Percentiles rank a stretch among this genome's conserved stretches.
phyloP scores from a whole-genome alignment of 192 early-diverging fungal species.

The Helicostylum pulchrum region DNA sequence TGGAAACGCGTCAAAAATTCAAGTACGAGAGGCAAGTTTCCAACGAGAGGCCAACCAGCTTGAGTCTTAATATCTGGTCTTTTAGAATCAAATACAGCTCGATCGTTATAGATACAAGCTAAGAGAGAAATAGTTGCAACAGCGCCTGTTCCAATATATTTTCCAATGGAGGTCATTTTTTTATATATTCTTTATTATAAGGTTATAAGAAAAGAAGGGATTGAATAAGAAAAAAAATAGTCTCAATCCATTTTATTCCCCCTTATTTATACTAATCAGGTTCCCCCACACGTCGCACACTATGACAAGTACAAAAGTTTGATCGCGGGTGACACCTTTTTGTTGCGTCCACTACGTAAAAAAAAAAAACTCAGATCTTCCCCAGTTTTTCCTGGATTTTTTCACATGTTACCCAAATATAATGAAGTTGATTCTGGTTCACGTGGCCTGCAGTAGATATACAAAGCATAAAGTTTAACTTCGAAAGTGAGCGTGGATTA shows the following conservation, averaged over 20 bases:
- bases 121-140: slow-evolving; percentile 11
- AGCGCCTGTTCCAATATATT: not conserved
- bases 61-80: slow-evolving; percentile 9
- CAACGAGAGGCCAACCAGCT: slow-evolving; percentile 26
- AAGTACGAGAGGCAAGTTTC: slow-evolving; percentile 22
- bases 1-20: slow-evolving; percentile 3
- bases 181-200: not conserved
- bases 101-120: slow-evolving; percentile 24
- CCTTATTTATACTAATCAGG: too few relatives aligned
- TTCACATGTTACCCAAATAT: too few relatives aligned
- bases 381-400: not conserved
- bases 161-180: slow-evolving; percentile 1
- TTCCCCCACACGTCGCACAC: too few relatives aligned
- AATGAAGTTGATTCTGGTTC: too few relatives aligned
- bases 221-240: not conserved
- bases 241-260: too few relatives aligned
- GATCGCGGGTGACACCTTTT: too few relatives aligned
- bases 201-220: not conserved
- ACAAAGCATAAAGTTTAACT: too few relatives aligned
- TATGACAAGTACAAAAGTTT: too few relatives aligned
- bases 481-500: too few relatives aligned
- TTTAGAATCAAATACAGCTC: slow-evolving; percentile 19
- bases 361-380: not conserved
- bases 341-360: not conserved
- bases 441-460: too few relatives aligned